Conservation (phyloP, 257 asterid species). For the Penstemon davidsonii region DNA sequence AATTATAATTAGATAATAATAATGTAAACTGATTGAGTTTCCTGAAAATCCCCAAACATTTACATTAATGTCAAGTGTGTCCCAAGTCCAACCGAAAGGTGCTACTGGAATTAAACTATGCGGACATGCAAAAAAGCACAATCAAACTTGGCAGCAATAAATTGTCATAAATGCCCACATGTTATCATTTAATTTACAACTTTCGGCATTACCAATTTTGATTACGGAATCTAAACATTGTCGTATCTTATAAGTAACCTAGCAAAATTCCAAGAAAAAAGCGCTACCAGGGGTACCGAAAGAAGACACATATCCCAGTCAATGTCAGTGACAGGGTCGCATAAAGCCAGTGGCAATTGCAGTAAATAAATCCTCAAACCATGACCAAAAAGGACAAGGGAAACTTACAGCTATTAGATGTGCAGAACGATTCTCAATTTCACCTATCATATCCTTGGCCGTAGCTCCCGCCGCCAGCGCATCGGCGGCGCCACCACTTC, state of each 20-base stretch:
- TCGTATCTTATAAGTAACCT: conserved; percentile 39
- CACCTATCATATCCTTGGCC: conserved; percentile 85
- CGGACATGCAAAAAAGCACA: conserved; percentile 11
- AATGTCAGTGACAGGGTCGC: conserved; percentile 31
- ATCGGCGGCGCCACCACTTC: conserved; percentile 38
- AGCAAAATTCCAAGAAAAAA: conserved; percentile 37
- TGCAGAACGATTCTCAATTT: conserved; percentile 89
- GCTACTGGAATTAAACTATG: conserved; percentile 9
- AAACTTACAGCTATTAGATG: conserved; percentile 70
- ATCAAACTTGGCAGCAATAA: conserved; percentile 10
- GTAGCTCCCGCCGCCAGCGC: conserved; percentile 42
- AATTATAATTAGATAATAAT: conserved; percentile 16
- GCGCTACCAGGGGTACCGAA: conserved; percentile 21
- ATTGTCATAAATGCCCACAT: conserved; percentile 36
- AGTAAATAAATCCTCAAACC: conserved; percentile 40
- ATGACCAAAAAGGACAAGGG: conserved; percentile 14
- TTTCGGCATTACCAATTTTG: conserved; percentile 35
- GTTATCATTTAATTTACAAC: conserved; percentile 27
- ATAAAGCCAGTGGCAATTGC: conserved; percentile 35
- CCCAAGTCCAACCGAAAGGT: conserved; percentile 1
- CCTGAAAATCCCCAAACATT: conserved; percentile 2
- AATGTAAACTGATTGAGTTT: not conserved
- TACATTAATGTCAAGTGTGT: conserved; percentile 7
- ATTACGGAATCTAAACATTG: conserved; percentile 39
- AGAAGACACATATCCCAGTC: conserved; percentile 39